Conservation (phyloP, 257 asterid species). For the Ajuga chamaepitys region DNA sequence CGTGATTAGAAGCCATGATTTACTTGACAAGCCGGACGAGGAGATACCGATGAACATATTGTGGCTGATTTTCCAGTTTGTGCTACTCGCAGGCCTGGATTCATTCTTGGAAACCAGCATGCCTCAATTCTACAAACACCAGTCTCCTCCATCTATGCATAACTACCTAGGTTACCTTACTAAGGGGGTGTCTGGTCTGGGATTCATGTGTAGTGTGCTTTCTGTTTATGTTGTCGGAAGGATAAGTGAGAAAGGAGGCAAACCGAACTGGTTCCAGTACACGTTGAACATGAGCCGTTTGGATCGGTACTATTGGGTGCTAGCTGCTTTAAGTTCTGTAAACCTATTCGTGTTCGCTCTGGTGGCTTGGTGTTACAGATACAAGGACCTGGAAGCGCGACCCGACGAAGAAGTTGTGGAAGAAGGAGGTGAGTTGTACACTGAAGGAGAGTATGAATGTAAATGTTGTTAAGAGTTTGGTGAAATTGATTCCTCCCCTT, state of each 20-base stretch:
- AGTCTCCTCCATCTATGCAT: conserved; percentile 27
- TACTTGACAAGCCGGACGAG: conserved; percentile 17
- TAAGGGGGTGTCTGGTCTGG: conserved; percentile 36
- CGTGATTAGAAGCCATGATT: conserved; percentile 20
- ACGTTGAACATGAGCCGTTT: conserved; percentile 41
- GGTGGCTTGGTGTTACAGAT: conserved; percentile 23
- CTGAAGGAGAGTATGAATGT: not conserved
- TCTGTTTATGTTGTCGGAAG: conserved; percentile 37
- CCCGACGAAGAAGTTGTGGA: not conserved
- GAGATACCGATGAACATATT: conserved; percentile 20
- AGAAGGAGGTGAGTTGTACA: not conserved
- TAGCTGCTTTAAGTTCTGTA: conserved; percentile 35
- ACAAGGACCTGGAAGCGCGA: not conserved
- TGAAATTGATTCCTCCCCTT: not conserved
- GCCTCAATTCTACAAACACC: conserved; percentile 19
- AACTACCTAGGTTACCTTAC: conserved; percentile 19
- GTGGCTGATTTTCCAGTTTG: conserved; percentile 43
- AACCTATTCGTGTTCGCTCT: conserved; percentile 23
- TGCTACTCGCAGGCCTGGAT: conserved; percentile 41
- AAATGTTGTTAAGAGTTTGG: not conserved
- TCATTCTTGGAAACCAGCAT: conserved; percentile 27
- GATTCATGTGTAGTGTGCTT: conserved; percentile 31
- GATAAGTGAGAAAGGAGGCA: conserved; percentile 37
- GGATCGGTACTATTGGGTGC: conserved; percentile 49
- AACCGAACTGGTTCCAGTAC: conserved; percentile 41